Conservation (phyloP, 495 filamentous ascomycete species). For the Cryomyces antarcticus region DNA sequence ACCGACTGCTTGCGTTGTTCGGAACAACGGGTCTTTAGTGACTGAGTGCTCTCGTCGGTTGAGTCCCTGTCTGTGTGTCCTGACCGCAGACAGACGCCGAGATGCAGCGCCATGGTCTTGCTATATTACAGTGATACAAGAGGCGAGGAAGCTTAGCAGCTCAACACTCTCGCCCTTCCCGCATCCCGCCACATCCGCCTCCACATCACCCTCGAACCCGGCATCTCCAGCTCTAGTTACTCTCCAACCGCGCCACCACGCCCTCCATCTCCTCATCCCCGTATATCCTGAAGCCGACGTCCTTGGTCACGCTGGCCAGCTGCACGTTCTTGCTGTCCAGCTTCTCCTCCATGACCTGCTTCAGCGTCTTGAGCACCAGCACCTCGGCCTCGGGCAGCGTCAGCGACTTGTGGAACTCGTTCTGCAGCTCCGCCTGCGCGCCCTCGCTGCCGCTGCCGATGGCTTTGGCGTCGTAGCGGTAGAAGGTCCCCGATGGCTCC, state of each 20-base stretch:
- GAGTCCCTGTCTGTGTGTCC: too few species aligned
- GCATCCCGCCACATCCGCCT: too few species aligned
- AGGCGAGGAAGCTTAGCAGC: too few species aligned
- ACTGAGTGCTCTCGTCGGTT: too few species aligned
- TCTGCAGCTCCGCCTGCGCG: conserved; percentile 92
- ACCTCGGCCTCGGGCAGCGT: conserved; percentile 87
- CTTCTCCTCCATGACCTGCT: conserved; percentile 99
- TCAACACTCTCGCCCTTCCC: too few species aligned
- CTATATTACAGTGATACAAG: too few species aligned
- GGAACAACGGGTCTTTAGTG: too few species aligned
- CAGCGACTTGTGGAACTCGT: conserved; percentile 95
- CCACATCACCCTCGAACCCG: too few species aligned
- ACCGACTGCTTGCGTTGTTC: too few species aligned
- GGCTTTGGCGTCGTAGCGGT: conserved; percentile 96
- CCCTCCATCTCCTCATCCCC: conserved; percentile 86
- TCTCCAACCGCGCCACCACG: conserved; percentile 54
- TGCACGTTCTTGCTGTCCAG: conserved; percentile 96
- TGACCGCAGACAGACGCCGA: too few species aligned
- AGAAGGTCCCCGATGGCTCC: conserved; percentile 93
- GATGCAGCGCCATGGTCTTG: too few species aligned
- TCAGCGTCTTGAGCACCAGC: conserved; percentile 88
- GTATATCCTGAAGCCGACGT: conserved; percentile 95
- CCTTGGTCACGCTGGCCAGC: conserved; percentile 91
- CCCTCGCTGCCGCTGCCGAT: conserved; percentile 94
- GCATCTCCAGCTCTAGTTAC: conserved; percentile 15